Percentiles rank a stretch among this genome's conserved stretches.
These are phyloP conservation scores for Yamadazyma akitaensis DNA, from an alignment of 805 yeast species.

Conservation along the genomic window DNA sequence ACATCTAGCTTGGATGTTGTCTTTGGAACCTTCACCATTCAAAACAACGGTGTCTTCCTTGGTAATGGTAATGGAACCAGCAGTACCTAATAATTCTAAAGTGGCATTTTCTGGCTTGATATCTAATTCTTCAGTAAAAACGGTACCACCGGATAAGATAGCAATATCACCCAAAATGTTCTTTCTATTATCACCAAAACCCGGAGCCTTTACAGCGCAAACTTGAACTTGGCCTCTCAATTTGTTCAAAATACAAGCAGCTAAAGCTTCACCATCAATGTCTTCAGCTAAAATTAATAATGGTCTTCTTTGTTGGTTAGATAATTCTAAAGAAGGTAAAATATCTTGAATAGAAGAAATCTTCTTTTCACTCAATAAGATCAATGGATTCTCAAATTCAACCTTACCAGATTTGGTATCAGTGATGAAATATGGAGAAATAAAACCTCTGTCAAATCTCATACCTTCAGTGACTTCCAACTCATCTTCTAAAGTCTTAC, in stretches of 20 bases:
- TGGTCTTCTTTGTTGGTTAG: slow-evolving; percentile 92
- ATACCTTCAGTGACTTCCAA: slow-evolving; percentile 94
- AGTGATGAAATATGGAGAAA: slow-evolving; percentile 94
- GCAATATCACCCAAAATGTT: slow-evolving; percentile 95
- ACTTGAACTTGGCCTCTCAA: slow-evolving; percentile 98
- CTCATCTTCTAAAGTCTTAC: slow-evolving; percentile 94
- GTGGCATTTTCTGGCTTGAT: slow-evolving; percentile 95
- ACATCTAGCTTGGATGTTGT: slow-evolving; percentile 76
- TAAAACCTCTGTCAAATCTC: slow-evolving; percentile 97
- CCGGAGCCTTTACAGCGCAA: slow-evolving; percentile 97
- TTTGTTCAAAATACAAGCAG: slow-evolving; percentile 96
- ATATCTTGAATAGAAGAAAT: slow-evolving; percentile 86
- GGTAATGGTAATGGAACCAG: slow-evolving; percentile 88
- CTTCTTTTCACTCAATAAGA: slow-evolving; percentile 86
- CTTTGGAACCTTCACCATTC: slow-evolving; percentile 89
- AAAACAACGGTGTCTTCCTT: slow-evolving; percentile 93
- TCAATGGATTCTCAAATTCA: slow-evolving; percentile 89
- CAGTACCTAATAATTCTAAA: slow-evolving; percentile 81
- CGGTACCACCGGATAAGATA: slow-evolving; percentile 90
- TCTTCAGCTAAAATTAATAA: slow-evolving; percentile 92
- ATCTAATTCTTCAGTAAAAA: slow-evolving; percentile 88
- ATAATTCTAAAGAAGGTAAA: slow-evolving; percentile 87
- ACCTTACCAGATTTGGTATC: slow-evolving; percentile 90
- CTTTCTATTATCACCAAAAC: slow-evolving; percentile 98
- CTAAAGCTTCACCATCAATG: slow-evolving; percentile 96